A percentile compares a stretch with the other conserved stretches of the same genome.
phyloP scores from a whole-genome alignment of 2,329 filamentous ascomycete genomes.

The Cladosporium phlei region DNA sequence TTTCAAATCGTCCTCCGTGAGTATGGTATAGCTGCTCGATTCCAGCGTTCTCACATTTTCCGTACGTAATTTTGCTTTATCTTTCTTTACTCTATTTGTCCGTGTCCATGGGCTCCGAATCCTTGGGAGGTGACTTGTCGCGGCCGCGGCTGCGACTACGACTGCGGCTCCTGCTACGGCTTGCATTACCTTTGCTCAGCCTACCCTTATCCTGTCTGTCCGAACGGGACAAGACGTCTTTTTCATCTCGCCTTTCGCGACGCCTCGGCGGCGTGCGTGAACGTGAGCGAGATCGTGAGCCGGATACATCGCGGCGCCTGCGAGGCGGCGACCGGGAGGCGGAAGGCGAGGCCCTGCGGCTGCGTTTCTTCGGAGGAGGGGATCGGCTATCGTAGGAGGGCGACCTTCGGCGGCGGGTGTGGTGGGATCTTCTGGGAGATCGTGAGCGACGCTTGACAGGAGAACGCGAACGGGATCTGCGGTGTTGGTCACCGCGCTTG shows the following conservation, averaged over 20 bases:
- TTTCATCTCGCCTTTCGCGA: slow-evolving; percentile 3
- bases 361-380: slow-evolving; percentile 24
- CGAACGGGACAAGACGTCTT: background rate
- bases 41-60: too few relatives aligned
- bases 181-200: slow-evolving; percentile 1
- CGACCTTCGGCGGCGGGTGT: slow-evolving; percentile 8
- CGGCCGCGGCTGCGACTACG: slow-evolving; percentile 2
- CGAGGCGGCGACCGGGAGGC: slow-evolving; percentile 17
- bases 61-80: too few relatives aligned
- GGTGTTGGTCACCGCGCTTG: slow-evolving; percentile 13
- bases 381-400: slow-evolving; percentile 11
- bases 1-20: too few relatives aligned
- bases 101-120: background rate
- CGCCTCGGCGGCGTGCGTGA: slow-evolving; percentile 4
- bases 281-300: slow-evolving; percentile 5
- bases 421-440: slow-evolving; percentile 19
- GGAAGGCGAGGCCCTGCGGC: slow-evolving; percentile 16
- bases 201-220: slow-evolving; percentile 9
- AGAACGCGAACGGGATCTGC: slow-evolving; percentile 16
- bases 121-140: background rate
- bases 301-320: slow-evolving; percentile 6
- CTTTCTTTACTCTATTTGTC: background rate
- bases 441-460: slow-evolving; percentile 23
- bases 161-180: slow-evolving; percentile 7
- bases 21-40: too few relatives aligned